A percentile compares a stretch with the other conserved stretches of the same genome.
phyloP scores from a whole-genome alignment of 1,284 basidiomycete genomes.

The Kwoniella shivajii region DNA sequence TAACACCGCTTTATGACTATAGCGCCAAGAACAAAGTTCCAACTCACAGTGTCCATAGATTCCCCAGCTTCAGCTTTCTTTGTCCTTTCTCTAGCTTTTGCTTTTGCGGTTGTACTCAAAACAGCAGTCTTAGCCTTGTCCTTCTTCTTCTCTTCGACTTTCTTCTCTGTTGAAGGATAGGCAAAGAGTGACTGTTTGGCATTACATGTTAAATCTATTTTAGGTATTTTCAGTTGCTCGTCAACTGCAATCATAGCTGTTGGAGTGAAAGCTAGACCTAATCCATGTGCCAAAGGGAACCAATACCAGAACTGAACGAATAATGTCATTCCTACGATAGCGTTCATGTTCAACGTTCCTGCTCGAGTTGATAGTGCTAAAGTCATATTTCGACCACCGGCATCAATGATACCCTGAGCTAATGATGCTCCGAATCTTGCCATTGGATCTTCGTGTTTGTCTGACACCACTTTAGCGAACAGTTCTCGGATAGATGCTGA shows the following conservation, averaged over 20 bases:
- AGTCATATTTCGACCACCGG: constrained; percentile 91
- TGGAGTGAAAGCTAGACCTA: constrained; percentile 86
- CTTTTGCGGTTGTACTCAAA: constrained; percentile 90
- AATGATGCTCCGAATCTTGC: constrained; percentile 93
- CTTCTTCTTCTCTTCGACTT: constrained; percentile 85
- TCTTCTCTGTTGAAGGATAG: constrained; percentile 79
- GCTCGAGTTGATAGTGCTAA: constrained; percentile 88
- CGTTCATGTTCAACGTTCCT: constrained; percentile 82
- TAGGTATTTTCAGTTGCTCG: constrained; percentile 81
- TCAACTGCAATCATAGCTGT: constrained; percentile 91
- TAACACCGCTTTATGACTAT: neutral
- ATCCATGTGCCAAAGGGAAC: constrained; percentile 95
- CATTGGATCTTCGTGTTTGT: constrained; percentile 97
- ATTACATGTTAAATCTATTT: constrained; percentile 86
- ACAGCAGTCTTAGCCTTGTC: constrained; percentile 90
- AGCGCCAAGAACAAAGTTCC: neutral
- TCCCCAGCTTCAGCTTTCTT: constrained; percentile 69
- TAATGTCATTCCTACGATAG: constrained; percentile 91
- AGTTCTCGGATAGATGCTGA: constrained; percentile 74
- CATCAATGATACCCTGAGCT: constrained; percentile 93
- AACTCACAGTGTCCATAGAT: constrained; percentile 74
- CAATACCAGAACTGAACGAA: constrained; percentile 99
- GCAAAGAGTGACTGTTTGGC: constrained; percentile 85
- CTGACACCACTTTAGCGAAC: constrained; percentile 82
- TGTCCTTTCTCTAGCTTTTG: constrained; percentile 84